Evolutionary conservation across 805 yeast genomes (phyloP), one percentile per base, ranked within the genome.

Genomic region (Cyberlindnera saturnus): DNA sequence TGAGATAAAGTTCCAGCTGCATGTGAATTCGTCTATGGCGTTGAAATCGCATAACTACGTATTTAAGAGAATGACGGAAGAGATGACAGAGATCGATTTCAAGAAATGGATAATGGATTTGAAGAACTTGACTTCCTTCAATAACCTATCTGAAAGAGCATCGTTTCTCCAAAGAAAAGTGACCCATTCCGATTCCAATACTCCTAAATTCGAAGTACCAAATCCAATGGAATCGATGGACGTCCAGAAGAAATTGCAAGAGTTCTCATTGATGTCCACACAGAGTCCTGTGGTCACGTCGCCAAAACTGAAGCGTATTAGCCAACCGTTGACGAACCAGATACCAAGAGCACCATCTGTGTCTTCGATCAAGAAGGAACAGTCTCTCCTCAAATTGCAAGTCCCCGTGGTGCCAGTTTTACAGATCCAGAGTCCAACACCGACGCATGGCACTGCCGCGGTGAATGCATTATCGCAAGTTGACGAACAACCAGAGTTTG

Each of bases 41-140:
- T 74, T 84, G 48, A 81, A 78, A 54, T 86, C 85, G 34, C 96
- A 88, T 64, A 89, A 86, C 55, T 87, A 91, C 88, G 95, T 89
- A 10, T 90, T 91, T 67, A 75, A 95, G 42, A 42, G 44, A 23
- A 15, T 40, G 7, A 41, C 43, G 48, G 81, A 89, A 10, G 90
- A 85, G 56, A 76, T 85, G 42, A 80, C 80, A 52, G 82, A 78
- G 37, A 62, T 70, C 15, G 75, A 71, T 35, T 91, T 98, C 96
- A 85, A 76, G 61, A 77, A 77, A 51, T 95, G 86, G 64, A 70
- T 93, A 48, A 77, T 80, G 58, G 72, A 71, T 40, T 69, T 89
- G 51, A 82, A 91, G 1, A 65, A 74, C 13, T 69, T 84, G 48
- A 70, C 83, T 17, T 75, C 77, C 11, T 56, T 56, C 39, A 46